Evolutionary conservation across 768 basidiomycete genomes (phyloP), one percentile per base, ranked within the genome.

Genomic region (Xerocomus brunneocitrinus): DNA sequence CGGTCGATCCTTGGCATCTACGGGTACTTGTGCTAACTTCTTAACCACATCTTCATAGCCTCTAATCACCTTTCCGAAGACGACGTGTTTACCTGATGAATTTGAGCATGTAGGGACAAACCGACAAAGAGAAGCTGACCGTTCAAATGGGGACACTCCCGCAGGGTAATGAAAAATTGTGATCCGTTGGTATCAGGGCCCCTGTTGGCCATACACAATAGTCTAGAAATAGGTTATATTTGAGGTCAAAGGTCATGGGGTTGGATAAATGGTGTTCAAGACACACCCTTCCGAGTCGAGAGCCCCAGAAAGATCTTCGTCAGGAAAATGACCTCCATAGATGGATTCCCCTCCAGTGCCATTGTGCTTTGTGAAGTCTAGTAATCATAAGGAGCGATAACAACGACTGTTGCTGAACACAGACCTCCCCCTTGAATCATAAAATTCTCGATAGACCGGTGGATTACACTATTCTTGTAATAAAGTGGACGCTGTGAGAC

Each of bases 181-280:
- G 86, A 89, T 35, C 85, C 84, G 58, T 94, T 95, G 34, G 92
- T 94, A 69, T 88, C 75, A 0, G 87, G 83, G 3, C 89, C 89
- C 58, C 80, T 80, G 67, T 95, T 95, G 9, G 92, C 92, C 93
- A 95, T 95, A 62, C 89, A 91, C 10, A 95, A 73, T 27, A 95
- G 71, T 12, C 83, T 85, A 59, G n/a, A 42, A 34, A 25, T 16
- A 40, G 38, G 24, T 16, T 14, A 35, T 25, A 38, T 6, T 35
- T 54, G 2, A 49, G 32, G 25, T 9, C n/a, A 31, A 24, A 45
- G 13, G 12, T 27, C n/a, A 30, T 12, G 4, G 14, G 5, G 16
- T 9, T 5, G n/a, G 30, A 52, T 9, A 42, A 49, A 48, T 24
- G 8, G 55, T 27, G 25, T 14, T 36, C 40, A 35, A 58, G 24